These are phyloP conservation scores for Ehretia macrophylla DNA, from an alignment of 257 asterid genomes.

Conservation along the genomic window DNA sequence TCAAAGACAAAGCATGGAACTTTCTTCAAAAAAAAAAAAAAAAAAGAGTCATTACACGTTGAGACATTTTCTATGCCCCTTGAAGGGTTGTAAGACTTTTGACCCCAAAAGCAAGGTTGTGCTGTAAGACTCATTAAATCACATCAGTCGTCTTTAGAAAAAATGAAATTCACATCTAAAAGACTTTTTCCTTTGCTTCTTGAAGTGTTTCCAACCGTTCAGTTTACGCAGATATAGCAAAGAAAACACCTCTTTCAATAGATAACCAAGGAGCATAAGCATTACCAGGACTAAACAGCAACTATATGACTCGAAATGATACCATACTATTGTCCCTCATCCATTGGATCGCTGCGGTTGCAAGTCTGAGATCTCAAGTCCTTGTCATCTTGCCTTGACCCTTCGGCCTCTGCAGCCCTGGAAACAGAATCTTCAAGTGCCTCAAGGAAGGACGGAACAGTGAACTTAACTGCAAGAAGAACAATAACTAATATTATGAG, in stretches of 20 bases:
- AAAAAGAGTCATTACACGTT: not conserved
- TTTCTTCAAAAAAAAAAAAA: not conserved
- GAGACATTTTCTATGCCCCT: no score
- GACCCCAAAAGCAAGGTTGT: no score
- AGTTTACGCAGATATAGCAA: not conserved
- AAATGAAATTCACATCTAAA: no score
- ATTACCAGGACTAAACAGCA: not conserved
- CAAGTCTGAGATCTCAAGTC: conserved; percentile 46
- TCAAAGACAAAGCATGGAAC: not conserved
- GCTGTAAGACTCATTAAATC: no score
- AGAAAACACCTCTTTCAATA: not conserved
- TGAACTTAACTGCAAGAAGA: conserved; percentile 58
- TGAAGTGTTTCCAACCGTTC: not conserved
- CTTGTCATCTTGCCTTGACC: conserved; percentile 32
- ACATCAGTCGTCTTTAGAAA: no score
- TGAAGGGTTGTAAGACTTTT: no score
- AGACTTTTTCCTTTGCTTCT: no score
- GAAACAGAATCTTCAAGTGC: conserved; percentile 92
- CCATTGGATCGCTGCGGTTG: conserved; percentile 57
- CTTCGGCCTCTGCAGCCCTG: conserved; percentile 38
- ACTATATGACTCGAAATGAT: no score
- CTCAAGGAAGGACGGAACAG: conserved; percentile 93
- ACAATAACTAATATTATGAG: not conserved
- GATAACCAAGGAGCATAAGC: not conserved
- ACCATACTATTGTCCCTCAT: conserved; percentile 55